Percentiles rank a stretch among this genome's conserved stretches.
phyloP scores from a whole-genome alignment of 257 asterid species.

The Capsicum baccatum region DNA sequence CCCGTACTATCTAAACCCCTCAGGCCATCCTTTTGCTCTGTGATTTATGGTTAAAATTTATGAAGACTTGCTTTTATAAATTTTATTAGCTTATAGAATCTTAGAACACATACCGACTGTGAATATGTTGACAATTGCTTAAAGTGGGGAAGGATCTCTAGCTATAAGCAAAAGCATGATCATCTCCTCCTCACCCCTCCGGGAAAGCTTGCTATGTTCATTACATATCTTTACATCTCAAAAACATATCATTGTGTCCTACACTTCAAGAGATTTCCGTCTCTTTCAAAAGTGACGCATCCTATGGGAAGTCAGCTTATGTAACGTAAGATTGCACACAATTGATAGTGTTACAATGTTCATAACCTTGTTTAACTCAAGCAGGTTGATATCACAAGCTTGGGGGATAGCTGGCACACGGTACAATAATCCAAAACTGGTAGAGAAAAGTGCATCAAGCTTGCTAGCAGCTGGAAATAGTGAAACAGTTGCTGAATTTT shows the following conservation, averaged over 20 bases:
- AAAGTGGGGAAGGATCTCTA: neutral
- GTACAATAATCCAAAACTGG: conserved; percentile 67
- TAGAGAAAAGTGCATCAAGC: conserved; percentile 60
- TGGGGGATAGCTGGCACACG: conserved; percentile 86
- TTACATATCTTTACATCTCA: neutral
- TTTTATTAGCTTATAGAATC: conserved; percentile 5
- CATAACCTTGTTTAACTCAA: conserved; percentile 6
- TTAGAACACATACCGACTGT: neutral
- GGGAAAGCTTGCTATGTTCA: neutral
- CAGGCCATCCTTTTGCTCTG: neutral
- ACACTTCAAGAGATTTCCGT: neutral
- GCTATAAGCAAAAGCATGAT: neutral
- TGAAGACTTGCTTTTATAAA: neutral
- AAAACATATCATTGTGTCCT: neutral
- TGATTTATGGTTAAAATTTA: neutral
- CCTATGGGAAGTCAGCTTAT: neutral
- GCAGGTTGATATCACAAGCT: conserved; percentile 75
- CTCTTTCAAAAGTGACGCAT: neutral
- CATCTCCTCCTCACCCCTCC: neutral
- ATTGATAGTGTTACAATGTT: neutral
- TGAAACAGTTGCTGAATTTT: conserved; percentile 55
- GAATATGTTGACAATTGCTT: neutral
- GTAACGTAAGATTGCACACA: neutral
- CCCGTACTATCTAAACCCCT: neutral
- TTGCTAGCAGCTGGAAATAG: conserved; percentile 53